A percentile compares a stretch with the other conserved stretches of the same genome.
Evolutionary conservation across 148 eudicot genomes (phyloP).

Genomic region (Fallopia convolvulus): DNA sequence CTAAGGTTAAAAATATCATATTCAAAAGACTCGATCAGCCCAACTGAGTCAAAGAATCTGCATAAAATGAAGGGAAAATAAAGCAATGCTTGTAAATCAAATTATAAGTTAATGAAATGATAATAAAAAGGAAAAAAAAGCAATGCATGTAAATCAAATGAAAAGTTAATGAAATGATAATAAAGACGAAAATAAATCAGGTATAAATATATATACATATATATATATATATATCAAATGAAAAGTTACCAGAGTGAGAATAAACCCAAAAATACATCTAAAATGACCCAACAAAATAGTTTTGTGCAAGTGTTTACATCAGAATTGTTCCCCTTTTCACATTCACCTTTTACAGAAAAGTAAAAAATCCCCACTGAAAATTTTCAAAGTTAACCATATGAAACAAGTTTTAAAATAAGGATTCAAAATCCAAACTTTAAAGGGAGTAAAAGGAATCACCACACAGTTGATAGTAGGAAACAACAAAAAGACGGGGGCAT

Average conservation of each 20-base stretch:
- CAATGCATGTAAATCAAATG: neutral
- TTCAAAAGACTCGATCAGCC: neutral
- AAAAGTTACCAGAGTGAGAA: neutral
- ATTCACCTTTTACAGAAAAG: neutral
- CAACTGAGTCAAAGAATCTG: neutral
- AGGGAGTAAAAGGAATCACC: neutral
- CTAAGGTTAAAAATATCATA: neutral
- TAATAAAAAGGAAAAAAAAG: neutral
- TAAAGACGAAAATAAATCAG: neutral
- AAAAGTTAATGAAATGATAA: neutral
- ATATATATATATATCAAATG: neutral
- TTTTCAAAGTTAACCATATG: neutral
- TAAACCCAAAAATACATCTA: neutral
- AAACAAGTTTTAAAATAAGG: neutral
- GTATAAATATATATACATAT: neutral
- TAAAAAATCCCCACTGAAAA: neutral
- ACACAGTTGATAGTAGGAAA: neutral
- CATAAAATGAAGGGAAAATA: neutral
- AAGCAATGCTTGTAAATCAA: neutral
- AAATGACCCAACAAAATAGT: neutral
- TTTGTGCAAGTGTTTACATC: neutral
- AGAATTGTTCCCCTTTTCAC: neutral
- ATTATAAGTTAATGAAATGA: neutral
- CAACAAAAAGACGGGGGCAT: too few species aligned
- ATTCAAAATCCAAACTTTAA: too few species aligned